Base-by-base conservation (phyloP, 75 land plant species). In the Picea glauca region DNA sequence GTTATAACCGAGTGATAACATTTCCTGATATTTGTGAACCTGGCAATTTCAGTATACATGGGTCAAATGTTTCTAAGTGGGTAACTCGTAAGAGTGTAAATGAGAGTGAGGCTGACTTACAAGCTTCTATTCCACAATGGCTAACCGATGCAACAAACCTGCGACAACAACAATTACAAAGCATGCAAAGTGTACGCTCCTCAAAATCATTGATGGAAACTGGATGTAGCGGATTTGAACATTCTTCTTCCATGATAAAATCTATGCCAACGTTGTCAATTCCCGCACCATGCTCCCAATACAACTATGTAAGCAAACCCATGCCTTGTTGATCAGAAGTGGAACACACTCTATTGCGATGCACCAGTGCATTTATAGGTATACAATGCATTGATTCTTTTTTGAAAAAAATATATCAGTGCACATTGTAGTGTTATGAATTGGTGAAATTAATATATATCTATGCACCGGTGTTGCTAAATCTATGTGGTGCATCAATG, bases 111-210 rank as follows among this genome's bases (percentile, higher is more conserved):
- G 74, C 77, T 3, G 82, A 63, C 60, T 64, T 81, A 63, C 84
- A 83, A 35, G 58, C 50, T 12, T 72, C 67, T 15, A 66, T 74
- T 58, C 62, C 84, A 61, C 84, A 83, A 43, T 83, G 84, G 82
- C 35, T 74, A 50, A 60, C 70, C 26, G 77, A 83, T 32, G 23
- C 66, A 74, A 50, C 32, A 40, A 83, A 72, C 46, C 60, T 61
- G 30, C 59, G 82, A 74, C 83, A 62, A 64, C 84, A 74, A 57
- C 67, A 75, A 75, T 1, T 31, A 75, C 35, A 75, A 15, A 56
- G 76, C 35, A 58, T 54, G 31, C 76, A 75, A 23, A 56, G 17
- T 3, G 23, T 54, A 5, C 58, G 76, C 17, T 75, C 23, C 31
- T 50, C 76, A 75, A 75, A 75, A 58, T 21, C 58, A 54, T 56